Evolutionary conservation across 306 rosid species (phyloP).

Genomic region (Comarum palustre): DNA sequence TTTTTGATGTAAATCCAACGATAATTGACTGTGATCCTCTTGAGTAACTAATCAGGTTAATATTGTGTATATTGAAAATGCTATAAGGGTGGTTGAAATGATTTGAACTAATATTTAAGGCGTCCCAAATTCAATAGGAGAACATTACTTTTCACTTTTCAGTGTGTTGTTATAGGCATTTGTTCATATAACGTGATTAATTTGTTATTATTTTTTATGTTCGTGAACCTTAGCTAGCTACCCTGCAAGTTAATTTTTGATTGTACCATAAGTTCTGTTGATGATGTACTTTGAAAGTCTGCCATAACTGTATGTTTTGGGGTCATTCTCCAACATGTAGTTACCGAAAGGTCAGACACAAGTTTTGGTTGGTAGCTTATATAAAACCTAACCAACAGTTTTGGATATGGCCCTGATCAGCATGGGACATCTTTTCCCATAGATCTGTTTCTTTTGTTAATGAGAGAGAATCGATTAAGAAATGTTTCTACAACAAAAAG

Average conservation of each 20-base stretch:
- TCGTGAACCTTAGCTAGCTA: not conserved
- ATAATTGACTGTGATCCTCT: no score
- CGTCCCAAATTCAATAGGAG: not conserved
- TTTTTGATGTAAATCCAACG: no score
- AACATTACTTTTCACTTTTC: no score
- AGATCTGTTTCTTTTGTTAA: not conserved
- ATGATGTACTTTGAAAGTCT: not conserved
- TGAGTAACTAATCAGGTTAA: no score
- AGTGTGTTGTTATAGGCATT: no score
- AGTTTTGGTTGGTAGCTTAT: not conserved
- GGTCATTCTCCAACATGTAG: not conserved
- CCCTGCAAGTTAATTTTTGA: not conserved
- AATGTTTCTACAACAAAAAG: not conserved
- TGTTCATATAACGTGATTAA: not conserved
- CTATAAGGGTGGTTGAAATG: no score
- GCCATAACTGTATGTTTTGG: not conserved
- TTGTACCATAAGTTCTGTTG: not conserved
- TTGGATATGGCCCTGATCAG: not conserved
- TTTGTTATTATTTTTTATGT: not conserved
- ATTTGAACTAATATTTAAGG: no score
- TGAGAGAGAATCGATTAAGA: not conserved
- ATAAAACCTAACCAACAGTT: not conserved
- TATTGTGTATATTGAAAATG: no score
- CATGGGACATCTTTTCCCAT: no score
- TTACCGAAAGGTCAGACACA: slow-evolving; percentile 1